Base-by-base conservation (phyloP, 2,329 filamentous ascomycete genomes). In the Orbilia quercus region DNA sequence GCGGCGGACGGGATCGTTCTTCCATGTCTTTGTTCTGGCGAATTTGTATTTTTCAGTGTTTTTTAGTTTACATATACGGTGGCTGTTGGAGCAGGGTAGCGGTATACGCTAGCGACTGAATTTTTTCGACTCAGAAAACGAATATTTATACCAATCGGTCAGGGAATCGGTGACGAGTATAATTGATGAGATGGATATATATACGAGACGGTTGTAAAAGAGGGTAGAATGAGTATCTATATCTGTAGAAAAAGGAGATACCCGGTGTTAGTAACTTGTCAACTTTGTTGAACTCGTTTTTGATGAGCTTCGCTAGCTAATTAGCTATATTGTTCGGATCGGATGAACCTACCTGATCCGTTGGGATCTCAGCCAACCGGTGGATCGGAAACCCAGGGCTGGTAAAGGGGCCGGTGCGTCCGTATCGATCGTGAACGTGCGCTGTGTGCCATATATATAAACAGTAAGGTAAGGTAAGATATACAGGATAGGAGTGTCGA, bases 321-420 rank as follows among this genome's bases (percentile, higher is more conserved):
- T 5, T 1, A 23, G 20, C 31, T 38, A 7, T 9, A 11, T n/a
- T 18, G 22, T 25, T 48, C 31, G 31, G 18, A 34, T 38, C 60
- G 50, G 48, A 55, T 65, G 3, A 40, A 65, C 60, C 16, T 57
- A 65, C 60, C 60, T 48, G 50, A 45, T 55, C 44, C 36, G 42
- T 48, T 38, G n/a, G 45, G 22, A 40, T 16, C 5, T 12, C 36
- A 40, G 11, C 36, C 9, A 14, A 6, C 31, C 31, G 36, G 3
- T 16, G 36, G 36, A 40, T 12, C n/a, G n/a, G 3, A 12, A 16
- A 16, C 14, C 36, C 36, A 40, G 9, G 36, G 36, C 36, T 40
- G 36, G 36, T 40, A 16, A 47, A 47, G 16, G 22, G 44, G 44
- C 7, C 7, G 44, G 44, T 47, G 44, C 16, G 44, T 25, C 9